Conservation (phyloP, 202 grass and related monocot species). For the Cymbopogon flexuosus region DNA sequence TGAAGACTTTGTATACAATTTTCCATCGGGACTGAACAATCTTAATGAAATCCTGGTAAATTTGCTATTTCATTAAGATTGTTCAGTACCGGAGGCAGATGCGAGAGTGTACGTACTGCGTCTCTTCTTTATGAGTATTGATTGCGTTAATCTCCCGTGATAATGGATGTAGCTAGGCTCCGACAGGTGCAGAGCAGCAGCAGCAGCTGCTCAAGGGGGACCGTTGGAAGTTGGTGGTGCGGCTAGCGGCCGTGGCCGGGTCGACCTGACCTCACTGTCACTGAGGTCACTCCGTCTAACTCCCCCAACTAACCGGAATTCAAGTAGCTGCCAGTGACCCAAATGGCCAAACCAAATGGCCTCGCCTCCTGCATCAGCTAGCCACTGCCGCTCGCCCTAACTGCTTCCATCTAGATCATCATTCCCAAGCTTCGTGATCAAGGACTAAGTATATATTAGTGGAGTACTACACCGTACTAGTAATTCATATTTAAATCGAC, state of each 20-base stretch:
- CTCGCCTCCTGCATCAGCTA: not conserved
- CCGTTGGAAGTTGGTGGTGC: conserved; percentile 39
- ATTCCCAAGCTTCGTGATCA: not conserved
- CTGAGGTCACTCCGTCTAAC: conserved; percentile 29
- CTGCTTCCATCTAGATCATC: conserved; percentile 3
- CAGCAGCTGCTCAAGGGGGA: not conserved
- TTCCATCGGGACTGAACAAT: not conserved
- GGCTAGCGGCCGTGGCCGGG: not conserved
- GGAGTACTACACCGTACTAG: too few species aligned
- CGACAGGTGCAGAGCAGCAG: not conserved
- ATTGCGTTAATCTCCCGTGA: conserved; percentile 22
- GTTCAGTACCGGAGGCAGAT: not conserved
- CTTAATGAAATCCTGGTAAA: not conserved
- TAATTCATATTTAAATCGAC: not conserved
- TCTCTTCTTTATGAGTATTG: not conserved
- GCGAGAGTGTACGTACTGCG: not conserved
- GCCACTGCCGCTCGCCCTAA: not conserved
- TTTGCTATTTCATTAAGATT: too few species aligned
- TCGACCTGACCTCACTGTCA: conserved; percentile 2
- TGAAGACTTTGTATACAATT: not conserved
- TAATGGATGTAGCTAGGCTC: conserved; percentile 26
- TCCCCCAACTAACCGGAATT: conserved; percentile 36
- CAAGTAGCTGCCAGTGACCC: conserved; percentile 5
- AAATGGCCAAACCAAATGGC: not conserved
- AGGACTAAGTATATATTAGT: not conserved